A percentile compares a stretch with the other conserved stretches of the same genome.
Evolutionary conservation across 2,329 filamentous ascomycete species (phyloP).

Genomic region (Claviceps maximensis): DNA sequence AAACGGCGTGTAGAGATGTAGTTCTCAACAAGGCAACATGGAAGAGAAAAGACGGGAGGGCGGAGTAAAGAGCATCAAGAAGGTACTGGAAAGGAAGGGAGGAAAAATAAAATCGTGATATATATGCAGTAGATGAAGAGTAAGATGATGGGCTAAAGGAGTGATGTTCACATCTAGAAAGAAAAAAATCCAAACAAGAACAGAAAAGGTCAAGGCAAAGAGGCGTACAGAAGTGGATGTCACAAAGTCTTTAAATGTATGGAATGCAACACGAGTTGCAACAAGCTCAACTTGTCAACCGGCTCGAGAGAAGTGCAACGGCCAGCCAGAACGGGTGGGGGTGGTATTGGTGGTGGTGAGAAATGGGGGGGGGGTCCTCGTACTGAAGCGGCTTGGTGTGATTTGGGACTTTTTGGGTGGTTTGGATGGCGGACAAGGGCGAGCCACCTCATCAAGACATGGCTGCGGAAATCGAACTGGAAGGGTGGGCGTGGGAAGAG

Average conservation of each 20-base stretch:
- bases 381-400: neutral
- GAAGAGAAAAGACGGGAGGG: neutral
- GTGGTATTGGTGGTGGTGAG: conserved; percentile 20
- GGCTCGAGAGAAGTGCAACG: conserved; percentile 26
- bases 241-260: conserved; percentile 1
- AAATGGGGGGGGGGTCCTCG: conserved; percentile 17
- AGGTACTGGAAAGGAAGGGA: neutral
- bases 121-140: neutral
- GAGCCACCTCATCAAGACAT: conserved; percentile 33
- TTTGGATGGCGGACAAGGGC: conserved; percentile 22
- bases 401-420: neutral
- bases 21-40: neutral
- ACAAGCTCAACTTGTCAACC: conserved; percentile 31
- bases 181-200: conserved; percentile 6
- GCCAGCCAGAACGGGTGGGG: conserved; percentile 15
- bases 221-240: conserved; percentile 13
- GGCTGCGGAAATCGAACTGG: conserved; percentile 15
- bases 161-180: neutral
- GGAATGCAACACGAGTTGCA: conserved; percentile 1
- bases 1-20: neutral
- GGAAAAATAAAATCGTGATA: neutral
- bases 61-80: neutral
- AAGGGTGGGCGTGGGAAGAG: conserved; percentile 4
- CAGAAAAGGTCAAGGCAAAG: conserved; percentile 11
- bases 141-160: neutral